Conservation (phyloP, 2,329 filamentous ascomycete species). For the Hypoxylon sp. region DNA sequence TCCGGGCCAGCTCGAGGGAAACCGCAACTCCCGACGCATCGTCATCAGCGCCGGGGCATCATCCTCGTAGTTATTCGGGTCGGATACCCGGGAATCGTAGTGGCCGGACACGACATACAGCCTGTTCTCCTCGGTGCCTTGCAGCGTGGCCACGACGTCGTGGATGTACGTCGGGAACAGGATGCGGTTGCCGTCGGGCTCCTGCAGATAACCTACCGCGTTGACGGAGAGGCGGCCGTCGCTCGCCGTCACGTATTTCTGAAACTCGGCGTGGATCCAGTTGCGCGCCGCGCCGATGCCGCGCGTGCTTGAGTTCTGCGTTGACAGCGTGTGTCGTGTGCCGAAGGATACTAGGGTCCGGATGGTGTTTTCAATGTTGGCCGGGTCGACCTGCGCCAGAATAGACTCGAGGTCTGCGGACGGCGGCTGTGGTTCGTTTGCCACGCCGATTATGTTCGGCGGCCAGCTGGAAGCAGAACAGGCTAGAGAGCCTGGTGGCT, state of each 20-base stretch:
- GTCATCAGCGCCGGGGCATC: slow-evolving; percentile 71
- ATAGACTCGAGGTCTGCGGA: slow-evolving; percentile 50
- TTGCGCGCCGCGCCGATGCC: slow-evolving; percentile 71
- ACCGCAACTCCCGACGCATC: slow-evolving; percentile 70
- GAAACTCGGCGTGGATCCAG: slow-evolving; percentile 69
- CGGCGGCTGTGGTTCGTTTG: slow-evolving; percentile 51
- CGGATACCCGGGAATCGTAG: slow-evolving; percentile 67
- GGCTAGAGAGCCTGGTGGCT: slow-evolving; percentile 36
- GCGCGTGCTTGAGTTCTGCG: slow-evolving; percentile 64
- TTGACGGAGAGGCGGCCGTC: slow-evolving; percentile 67
- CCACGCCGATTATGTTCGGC: slow-evolving; percentile 47
- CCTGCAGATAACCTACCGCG: slow-evolving; percentile 67
- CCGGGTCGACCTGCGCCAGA: slow-evolving; percentile 55
- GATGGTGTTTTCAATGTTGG: slow-evolving; percentile 66
- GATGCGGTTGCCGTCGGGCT: slow-evolving; percentile 61
- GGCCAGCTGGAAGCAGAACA: slow-evolving; percentile 53
- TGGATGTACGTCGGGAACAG: slow-evolving; percentile 67
- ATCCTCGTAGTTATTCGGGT: slow-evolving; percentile 65
- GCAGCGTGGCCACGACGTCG: slow-evolving; percentile 67
- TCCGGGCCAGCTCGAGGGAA: slow-evolving; percentile 68
- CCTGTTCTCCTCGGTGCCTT: slow-evolving; percentile 62
- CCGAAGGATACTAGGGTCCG: slow-evolving; percentile 69
- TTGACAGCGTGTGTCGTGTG: slow-evolving; percentile 70
- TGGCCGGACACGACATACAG: slow-evolving; percentile 70
- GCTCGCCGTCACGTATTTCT: slow-evolving; percentile 62